A percentile compares a stretch with the other conserved stretches of the same genome.
These are phyloP conservation scores for Colletotrichum australisinense DNA, from an alignment of 2,329 filamentous ascomycete species.

Conservation along the genomic window DNA sequence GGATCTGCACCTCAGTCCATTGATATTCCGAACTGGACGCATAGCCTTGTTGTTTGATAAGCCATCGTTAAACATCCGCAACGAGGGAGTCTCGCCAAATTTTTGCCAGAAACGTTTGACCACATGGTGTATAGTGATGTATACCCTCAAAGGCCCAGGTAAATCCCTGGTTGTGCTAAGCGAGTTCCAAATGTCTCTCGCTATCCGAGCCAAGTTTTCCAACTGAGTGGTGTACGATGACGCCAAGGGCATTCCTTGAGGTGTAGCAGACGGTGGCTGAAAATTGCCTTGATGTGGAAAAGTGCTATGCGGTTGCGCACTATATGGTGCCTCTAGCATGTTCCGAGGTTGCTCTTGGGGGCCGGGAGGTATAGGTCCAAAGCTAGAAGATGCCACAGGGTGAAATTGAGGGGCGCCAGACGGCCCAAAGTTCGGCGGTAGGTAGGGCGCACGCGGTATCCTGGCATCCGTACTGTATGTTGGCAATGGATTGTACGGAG, in stretches of 20 bases:
- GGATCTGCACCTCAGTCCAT: constrained; percentile 65
- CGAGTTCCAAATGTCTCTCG: constrained; percentile 72
- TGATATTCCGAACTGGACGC: constrained; percentile 65
- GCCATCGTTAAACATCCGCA: constrained; percentile 70
- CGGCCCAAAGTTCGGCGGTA: background rate
- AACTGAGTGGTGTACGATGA: constrained; percentile 54
- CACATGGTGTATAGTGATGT: constrained; percentile 72
- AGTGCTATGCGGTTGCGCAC: background rate
- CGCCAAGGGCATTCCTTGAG: background rate
- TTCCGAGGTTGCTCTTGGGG: background rate
- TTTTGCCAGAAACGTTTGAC: constrained; percentile 66
- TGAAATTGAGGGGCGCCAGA: background rate
- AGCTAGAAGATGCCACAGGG: constrained; percentile 45
- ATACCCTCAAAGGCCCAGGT: constrained; percentile 70
- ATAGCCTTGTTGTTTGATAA: constrained; percentile 68
- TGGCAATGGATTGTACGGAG: background rate
- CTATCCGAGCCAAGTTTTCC: constrained; percentile 64
- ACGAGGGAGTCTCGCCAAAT: constrained; percentile 66
- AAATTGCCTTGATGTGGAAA: background rate
- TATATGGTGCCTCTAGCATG: background rate
- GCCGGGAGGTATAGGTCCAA: background rate
- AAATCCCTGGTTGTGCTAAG: constrained; percentile 70
- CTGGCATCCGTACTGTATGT: background rate
- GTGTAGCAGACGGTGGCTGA: background rate
- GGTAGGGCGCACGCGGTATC: background rate